Conservation (phyloP, 805 yeast genomes). For the Saturnispora ahearnii region DNA sequence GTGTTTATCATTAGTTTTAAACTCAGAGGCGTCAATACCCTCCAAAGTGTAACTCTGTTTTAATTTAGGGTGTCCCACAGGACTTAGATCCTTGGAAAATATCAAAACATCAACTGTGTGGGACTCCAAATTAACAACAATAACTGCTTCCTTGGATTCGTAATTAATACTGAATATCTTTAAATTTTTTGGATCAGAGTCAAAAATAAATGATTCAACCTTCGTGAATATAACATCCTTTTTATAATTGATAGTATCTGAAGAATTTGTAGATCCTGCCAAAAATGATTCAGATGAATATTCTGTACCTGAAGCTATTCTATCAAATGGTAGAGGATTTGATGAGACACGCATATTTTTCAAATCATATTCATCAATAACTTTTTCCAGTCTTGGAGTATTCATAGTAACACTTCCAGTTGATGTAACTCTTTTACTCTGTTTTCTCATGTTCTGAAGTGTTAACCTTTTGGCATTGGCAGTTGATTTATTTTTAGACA, state of each 20-base stretch:
- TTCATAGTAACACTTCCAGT: conserved; percentile 19
- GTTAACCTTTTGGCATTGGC: conserved; percentile 11
- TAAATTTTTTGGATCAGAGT: conserved; percentile 25
- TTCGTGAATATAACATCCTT: conserved; percentile 68
- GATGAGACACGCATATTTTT: conserved; percentile 31
- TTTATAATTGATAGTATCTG: conserved; percentile 32
- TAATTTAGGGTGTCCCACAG: conserved; percentile 15
- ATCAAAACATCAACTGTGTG: conserved; percentile 42
- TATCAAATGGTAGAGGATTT: conserved; percentile 33
- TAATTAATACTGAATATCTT: conserved; percentile 33
- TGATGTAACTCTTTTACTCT: conserved; percentile 21
- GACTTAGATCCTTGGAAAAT: conserved; percentile 22
- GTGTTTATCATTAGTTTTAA: conserved; percentile 25
- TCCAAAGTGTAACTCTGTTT: conserved; percentile 18
- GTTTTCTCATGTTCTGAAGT: conserved; percentile 15
- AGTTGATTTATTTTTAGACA: conserved; percentile 7
- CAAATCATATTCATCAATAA: conserved; percentile 30
- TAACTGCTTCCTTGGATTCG: conserved; percentile 53
- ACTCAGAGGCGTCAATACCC: conserved; percentile 33
- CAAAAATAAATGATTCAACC: conserved; percentile 36
- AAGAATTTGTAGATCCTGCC: background rate
- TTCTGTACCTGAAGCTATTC: conserved; percentile 37
- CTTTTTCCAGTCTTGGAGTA: conserved; percentile 33
- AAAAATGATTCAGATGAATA: conserved; percentile 19
- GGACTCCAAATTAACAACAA: conserved; percentile 38